phyloP scores from a whole-genome alignment of 1,284 basidiomycete species.

The Trametes sp. region DNA sequence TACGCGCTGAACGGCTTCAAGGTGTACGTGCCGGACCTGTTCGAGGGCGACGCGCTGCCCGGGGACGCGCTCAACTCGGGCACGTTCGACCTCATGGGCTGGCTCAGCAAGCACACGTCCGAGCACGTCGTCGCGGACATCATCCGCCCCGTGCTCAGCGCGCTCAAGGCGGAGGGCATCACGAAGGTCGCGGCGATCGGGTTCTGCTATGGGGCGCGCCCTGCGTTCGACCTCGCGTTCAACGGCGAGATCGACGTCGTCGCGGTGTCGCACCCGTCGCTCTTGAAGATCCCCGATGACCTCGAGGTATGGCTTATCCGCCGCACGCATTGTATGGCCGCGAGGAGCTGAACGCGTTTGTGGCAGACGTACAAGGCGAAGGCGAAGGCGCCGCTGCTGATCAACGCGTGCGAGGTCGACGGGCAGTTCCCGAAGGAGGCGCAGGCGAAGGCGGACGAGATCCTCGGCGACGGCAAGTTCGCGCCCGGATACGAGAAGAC shows the following conservation, averaged over 20 bases:
- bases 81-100: conserved; percentile 53
- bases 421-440: conserved; percentile 55
- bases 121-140: conserved; percentile 53
- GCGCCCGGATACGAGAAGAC: conserved; percentile 52
- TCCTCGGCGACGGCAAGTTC: conserved; percentile 62
- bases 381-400: conserved; percentile 63
- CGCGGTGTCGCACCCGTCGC: conserved; percentile 73
- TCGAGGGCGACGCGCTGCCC: conserved; percentile 51
- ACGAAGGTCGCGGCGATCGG: conserved; percentile 64
- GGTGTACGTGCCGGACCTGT: conserved; percentile 53
- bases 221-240: conserved; percentile 68
- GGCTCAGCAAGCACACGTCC: conserved; percentile 57
- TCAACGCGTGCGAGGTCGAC: conserved; percentile 69
- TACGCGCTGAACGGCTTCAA: conserved; percentile 63
- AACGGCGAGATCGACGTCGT: conserved; percentile 61
- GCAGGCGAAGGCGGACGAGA: conserved; percentile 57
- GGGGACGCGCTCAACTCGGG: conserved; percentile 24
- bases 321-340: background rate
- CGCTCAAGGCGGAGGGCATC: conserved; percentile 65
- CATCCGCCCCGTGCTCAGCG: conserved; percentile 64
- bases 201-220: conserved; percentile 70
- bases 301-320: conserved; percentile 60
- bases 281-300: conserved; percentile 63
- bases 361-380: conserved; percentile 55
- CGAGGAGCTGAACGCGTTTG: background rate